Evolutionary conservation across 257 asterid genomes (phyloP).

Genomic region (Penstemon eatonii): DNA sequence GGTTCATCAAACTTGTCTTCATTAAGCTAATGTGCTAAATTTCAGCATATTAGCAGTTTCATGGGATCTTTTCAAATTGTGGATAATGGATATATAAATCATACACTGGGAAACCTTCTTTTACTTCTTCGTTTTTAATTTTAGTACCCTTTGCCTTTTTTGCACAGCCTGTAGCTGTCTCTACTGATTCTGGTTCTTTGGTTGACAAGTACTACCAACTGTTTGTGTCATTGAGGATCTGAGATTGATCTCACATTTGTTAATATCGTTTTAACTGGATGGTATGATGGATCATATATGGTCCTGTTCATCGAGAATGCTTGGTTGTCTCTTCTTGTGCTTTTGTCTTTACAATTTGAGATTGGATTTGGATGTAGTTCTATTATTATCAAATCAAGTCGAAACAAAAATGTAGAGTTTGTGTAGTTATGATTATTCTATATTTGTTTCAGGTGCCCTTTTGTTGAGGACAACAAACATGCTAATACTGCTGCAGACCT

Average conservation of each 20-base stretch:
- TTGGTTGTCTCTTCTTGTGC: not conserved
- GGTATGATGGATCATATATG: not conserved
- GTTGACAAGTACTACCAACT: slow-evolving; percentile 17
- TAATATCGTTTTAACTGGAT: not conserved
- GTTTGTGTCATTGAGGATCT: not conserved
- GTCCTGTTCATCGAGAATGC: slow-evolving; percentile 6
- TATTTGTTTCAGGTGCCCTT: no score
- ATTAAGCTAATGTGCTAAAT: slow-evolving; percentile 32
- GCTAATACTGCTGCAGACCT: no score
- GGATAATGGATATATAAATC: not conserved
- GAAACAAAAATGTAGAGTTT: no score
- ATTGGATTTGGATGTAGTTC: no score
- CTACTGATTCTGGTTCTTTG: slow-evolving; percentile 18
- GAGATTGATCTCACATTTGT: slow-evolving; percentile 14
- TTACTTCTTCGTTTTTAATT: not conserved
- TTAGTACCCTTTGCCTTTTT: not conserved
- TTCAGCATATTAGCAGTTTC: not conserved
- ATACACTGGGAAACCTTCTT: not conserved
- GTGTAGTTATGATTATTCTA: no score
- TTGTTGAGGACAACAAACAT: no score
- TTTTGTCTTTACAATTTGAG: not conserved
- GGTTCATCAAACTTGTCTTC: slow-evolving; percentile 40
- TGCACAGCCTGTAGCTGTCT: slow-evolving; percentile 26
- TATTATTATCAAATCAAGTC: no score
- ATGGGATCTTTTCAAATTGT: slow-evolving; percentile 15